These are phyloP conservation scores for Aspergillus funiculosus DNA, from an alignment of 495 filamentous ascomycete species.

Conservation along the genomic window DNA sequence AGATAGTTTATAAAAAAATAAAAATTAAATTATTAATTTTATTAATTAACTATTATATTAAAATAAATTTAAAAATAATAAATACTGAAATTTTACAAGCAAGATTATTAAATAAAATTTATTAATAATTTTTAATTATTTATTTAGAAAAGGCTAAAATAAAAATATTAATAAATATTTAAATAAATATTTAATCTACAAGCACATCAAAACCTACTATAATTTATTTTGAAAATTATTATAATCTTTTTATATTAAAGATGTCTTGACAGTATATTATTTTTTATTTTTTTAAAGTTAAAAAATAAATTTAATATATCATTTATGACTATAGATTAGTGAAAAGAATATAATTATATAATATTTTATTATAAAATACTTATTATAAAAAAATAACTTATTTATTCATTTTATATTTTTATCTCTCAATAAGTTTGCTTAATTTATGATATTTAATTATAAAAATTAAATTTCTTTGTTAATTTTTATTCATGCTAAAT, in stretches of 20 bases:
- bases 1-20: constrained; percentile 5
- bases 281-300: neutral
- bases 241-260: neutral
- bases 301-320: neutral
- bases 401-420: neutral
- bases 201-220: neutral
- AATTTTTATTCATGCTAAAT: neutral
- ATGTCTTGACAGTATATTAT: neutral
- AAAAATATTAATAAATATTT: neutral
- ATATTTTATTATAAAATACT: neutral
- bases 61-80: neutral
- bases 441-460: neutral
- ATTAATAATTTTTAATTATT: neutral
- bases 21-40: constrained; percentile 2
- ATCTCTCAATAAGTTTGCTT: neutral
- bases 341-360: neutral
- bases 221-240: neutral
- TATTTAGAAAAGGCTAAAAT: neutral
- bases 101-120: neutral
- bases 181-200: neutral
- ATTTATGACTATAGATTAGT: neutral
- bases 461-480: neutral
- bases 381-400: neutral
- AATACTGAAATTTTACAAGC: neutral
- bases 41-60: neutral